phyloP scores from a whole-genome alignment of 2,329 filamentous ascomycete genomes.

The Colletotrichum cordylinicola region DNA sequence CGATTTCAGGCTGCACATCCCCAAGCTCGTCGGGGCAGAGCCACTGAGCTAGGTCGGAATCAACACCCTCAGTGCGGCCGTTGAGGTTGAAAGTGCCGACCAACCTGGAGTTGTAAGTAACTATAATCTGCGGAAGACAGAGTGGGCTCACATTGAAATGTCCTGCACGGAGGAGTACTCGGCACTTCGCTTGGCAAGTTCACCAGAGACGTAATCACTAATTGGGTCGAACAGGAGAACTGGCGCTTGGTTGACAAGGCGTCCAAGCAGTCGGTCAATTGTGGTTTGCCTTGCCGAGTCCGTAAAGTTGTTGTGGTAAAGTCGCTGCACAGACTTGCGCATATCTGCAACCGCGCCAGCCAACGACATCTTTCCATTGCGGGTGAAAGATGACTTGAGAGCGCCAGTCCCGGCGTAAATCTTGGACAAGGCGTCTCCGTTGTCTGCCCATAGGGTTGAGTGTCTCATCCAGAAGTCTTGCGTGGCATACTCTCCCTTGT shows the following conservation, averaged over 20 bases:
- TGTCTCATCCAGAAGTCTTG: slow-evolving; percentile 92
- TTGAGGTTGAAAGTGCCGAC: slow-evolving; percentile 96
- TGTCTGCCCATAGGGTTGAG: slow-evolving; percentile 95
- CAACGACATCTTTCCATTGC: slow-evolving; percentile 93
- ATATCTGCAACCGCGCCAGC: slow-evolving; percentile 94
- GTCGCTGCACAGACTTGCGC: slow-evolving; percentile 88
- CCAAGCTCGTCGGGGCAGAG: slow-evolving; percentile 70
- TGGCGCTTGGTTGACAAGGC: slow-evolving; percentile 80
- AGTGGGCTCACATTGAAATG: slow-evolving; percentile 71
- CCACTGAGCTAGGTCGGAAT: slow-evolving; percentile 85
- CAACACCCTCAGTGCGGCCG: slow-evolving; percentile 78
- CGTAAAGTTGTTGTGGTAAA: slow-evolving; percentile 98
- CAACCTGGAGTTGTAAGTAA: slow-evolving; percentile 42
- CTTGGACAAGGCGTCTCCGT: slow-evolving; percentile 90
- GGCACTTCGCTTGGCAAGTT: slow-evolving; percentile 69
- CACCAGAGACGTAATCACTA: slow-evolving; percentile 84
- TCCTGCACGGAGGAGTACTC: slow-evolving; percentile 79
- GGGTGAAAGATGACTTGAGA: slow-evolving; percentile 92
- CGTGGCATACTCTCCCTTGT: slow-evolving; percentile 71
- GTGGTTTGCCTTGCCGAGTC: slow-evolving; percentile 93
- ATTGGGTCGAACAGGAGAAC: slow-evolving; percentile 93
- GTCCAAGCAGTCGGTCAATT: slow-evolving; percentile 90
- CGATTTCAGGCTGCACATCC: slow-evolving; percentile 77
- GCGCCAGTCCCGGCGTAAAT: slow-evolving; percentile 98
- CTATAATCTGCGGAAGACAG: neutral